Conservation (phyloP, 2,329 filamentous ascomycete genomes). For the Hysterium pulicare region DNA sequence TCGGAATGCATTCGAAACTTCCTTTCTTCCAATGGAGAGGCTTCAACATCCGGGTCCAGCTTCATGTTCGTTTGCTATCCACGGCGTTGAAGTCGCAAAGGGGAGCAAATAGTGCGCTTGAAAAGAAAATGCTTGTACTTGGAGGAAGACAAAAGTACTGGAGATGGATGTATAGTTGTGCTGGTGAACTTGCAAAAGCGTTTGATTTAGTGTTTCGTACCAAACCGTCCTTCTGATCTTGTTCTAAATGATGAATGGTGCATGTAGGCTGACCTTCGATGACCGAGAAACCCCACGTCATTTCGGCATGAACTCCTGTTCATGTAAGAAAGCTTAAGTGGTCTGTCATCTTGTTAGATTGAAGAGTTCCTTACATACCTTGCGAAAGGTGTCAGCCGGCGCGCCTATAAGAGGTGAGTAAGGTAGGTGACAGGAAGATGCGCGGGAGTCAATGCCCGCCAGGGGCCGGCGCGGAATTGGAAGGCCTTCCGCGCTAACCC, state of each 20-base stretch:
- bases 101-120: background rate
- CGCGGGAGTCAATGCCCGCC: too few species aligned
- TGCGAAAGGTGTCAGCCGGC: background rate
- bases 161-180: background rate
- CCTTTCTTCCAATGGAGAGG: background rate
- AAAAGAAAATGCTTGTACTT: background rate
- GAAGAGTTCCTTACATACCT: too few species aligned
- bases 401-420: too few species aligned
- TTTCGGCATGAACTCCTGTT: too few species aligned
- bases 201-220: background rate
- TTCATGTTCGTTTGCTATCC: slow-evolving; percentile 8
- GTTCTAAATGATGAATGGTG: background rate
- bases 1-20: slow-evolving; percentile 6
- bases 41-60: background rate
- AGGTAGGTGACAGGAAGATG: too few species aligned
- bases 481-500: too few species aligned
- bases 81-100: background rate
- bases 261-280: background rate
- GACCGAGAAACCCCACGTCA: too few species aligned
- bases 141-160: background rate
- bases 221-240: background rate
- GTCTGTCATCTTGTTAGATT: too few species aligned
- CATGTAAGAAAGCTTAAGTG: too few species aligned
- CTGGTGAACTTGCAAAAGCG: background rate
- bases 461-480: too few species aligned